Percentiles rank a stretch among this genome's conserved stretches.
phyloP scores from a whole-genome alignment of 2,329 filamentous ascomycete species.

The Scedosporium aurantiacum region DNA sequence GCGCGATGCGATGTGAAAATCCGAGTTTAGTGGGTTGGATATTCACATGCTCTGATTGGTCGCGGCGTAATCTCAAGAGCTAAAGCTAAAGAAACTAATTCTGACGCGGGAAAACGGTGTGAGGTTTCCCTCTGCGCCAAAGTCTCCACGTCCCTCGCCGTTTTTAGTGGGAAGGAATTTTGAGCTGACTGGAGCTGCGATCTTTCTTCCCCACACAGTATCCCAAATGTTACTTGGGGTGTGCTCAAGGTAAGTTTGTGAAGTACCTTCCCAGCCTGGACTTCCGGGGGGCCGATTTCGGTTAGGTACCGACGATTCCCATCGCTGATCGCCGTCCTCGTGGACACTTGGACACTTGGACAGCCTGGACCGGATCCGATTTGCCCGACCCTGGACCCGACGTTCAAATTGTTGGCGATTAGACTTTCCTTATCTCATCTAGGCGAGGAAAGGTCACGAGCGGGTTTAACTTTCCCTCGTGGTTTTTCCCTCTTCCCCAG shows the following conservation, averaged over 20 bases:
- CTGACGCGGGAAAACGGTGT: neutral
- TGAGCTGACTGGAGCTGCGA: too few species aligned
- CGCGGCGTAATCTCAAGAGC: neutral
- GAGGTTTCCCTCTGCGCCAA: neutral
- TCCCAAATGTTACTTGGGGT: neutral
- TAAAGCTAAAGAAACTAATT: neutral
- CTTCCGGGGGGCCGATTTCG: neutral
- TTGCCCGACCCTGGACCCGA: neutral
- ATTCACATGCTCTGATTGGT: neutral
- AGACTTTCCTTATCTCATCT: neutral
- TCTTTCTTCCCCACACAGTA: too few species aligned
- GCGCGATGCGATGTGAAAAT: neutral
- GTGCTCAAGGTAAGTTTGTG: neutral
- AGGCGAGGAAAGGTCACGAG: neutral
- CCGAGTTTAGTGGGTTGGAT: neutral
- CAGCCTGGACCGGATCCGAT: neutral
- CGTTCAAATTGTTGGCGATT: too few species aligned
- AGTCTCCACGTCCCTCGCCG: too few species aligned
- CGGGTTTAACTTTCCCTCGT: neutral
- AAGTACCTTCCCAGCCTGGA: neutral
- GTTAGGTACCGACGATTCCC: neutral
- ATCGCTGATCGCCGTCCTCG: neutral
- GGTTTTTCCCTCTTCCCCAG: neutral
- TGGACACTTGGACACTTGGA: neutral
- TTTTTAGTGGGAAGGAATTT: too few species aligned